Base-by-base conservation (phyloP, 352 stramenopile species). In the Hyaloperonospora brassicae region DNA sequence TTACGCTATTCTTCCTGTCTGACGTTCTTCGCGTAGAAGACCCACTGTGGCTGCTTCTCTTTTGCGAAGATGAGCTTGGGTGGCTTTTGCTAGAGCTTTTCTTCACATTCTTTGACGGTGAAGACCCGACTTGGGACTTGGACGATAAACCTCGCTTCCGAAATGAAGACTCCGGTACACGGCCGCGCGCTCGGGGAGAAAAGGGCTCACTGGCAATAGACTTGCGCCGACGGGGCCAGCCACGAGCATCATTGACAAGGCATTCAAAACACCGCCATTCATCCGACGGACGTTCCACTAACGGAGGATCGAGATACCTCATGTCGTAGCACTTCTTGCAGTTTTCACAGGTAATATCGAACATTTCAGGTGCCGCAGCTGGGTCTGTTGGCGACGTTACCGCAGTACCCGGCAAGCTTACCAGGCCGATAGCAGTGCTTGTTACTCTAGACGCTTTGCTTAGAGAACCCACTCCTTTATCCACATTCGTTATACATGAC, bases 221-320 rank as follows among this genome's bases (percentile, higher is more conserved):
- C 36, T 86, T 72, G 21, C 59, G 73, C 27, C 68, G 72, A 49
- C 79, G 74, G 46, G 84, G 84, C 84, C 84, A 94, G 0, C 84
- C 84, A 2, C 82, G 71, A 42, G 79, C 80, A 59, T 92, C 82
- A 47, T 94, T 94, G 21, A 94, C 84, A 7, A 94, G 73, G 43
- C 84, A 94, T 52, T 94, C 84, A 55, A 94, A 93, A 57, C 84
- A 94, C 21, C 79, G 69, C 84, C 84, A 94, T 39, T 92, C 84
- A 38, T 83, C 84, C 14, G 62, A 60, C 1, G 84, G 84, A 21
- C 77, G 82, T 43, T 89, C 74, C 9, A 83, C 69, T 12, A 94
- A 68, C 1, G 84, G 84, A 53, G 84, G 84, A 23, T 94, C 84
- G 27, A 94, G 40, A 52, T 92, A 89, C 38, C 81, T 73, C 64